Percentiles rank a stretch among this genome's conserved stretches.
Conservation (phyloP, 1,139 yeast genomes). For the Wickerhamomyces sp. region DNA sequence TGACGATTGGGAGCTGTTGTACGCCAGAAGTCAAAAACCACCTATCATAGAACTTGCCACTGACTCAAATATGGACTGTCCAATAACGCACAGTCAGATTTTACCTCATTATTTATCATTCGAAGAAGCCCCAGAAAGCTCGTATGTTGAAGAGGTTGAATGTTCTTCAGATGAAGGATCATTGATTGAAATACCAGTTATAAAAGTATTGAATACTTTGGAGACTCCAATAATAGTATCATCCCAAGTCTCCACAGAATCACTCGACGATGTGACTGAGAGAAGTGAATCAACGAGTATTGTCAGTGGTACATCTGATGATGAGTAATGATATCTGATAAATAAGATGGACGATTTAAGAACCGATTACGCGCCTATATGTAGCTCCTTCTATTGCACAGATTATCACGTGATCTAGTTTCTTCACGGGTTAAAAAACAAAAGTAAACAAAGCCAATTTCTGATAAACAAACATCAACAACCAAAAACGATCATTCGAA, state of each 20-base stretch:
- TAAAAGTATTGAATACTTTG: neutral
- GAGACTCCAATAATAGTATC: neutral
- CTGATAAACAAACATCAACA: neutral
- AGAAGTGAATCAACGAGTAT: no score
- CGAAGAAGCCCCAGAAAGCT: neutral
- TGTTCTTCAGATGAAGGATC: slow-evolving; percentile 2
- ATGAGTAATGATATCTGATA: no score
- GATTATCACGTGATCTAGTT: no score
- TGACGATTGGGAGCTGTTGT: slow-evolving; percentile 1
- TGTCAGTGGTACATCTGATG: no score
- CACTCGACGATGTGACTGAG: no score
- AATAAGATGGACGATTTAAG: no score
- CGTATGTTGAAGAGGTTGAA: neutral
- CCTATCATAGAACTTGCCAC: neutral
- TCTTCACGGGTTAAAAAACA: no score
- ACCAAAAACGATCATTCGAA: neutral
- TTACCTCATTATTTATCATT: neutral
- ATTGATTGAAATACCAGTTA: neutral
- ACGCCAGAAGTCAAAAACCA: neutral
- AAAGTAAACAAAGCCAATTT: no score
- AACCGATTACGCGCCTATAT: no score
- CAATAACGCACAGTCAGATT: slow-evolving; percentile 7
- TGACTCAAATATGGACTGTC: neutral
- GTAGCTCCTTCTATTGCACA: no score
- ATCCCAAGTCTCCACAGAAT: neutral